Evolutionary conservation across 2,329 filamentous ascomycete species (phyloP).

Genomic region (Penicillium janthinellum): DNA sequence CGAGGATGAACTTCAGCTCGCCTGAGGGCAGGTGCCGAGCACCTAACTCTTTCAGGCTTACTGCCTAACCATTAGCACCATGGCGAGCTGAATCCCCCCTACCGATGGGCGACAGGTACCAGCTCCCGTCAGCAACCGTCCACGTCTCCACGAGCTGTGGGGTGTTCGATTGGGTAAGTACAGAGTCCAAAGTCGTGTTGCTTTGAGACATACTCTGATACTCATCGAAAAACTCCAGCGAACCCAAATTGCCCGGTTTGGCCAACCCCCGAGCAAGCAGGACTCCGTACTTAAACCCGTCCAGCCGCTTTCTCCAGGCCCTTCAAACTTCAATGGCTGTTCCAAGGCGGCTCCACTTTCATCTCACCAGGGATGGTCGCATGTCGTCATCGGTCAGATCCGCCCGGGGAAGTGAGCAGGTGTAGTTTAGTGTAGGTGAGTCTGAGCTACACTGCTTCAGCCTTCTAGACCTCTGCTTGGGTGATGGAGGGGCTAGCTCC

Average conservation of each 20-base stretch:
- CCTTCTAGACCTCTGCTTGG: too few species aligned
- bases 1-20: neutral
- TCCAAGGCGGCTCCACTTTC: conserved; percentile 15
- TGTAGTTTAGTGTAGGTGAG: neutral
- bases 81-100: neutral
- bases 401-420: neutral
- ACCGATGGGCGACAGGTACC: neutral
- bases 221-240: neutral
- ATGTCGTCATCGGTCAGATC: conserved; percentile 20
- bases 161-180: neutral
- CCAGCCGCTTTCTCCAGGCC: conserved; percentile 1
- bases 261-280: neutral
- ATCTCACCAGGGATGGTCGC: conserved; percentile 1
- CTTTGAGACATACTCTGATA: neutral
- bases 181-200: neutral
- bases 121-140: neutral
- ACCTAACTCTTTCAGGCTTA: neutral
- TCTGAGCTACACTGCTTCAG: neutral
- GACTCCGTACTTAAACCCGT: neutral
- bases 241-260: neutral
- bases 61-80: neutral
- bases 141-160: neutral
- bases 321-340: neutral
- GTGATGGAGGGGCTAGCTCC: neutral
- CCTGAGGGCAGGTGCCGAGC: neutral